These are phyloP conservation scores for Citeromyces nyonsensis DNA, from an alignment of 805 yeast species.

Conservation along the genomic window DNA sequence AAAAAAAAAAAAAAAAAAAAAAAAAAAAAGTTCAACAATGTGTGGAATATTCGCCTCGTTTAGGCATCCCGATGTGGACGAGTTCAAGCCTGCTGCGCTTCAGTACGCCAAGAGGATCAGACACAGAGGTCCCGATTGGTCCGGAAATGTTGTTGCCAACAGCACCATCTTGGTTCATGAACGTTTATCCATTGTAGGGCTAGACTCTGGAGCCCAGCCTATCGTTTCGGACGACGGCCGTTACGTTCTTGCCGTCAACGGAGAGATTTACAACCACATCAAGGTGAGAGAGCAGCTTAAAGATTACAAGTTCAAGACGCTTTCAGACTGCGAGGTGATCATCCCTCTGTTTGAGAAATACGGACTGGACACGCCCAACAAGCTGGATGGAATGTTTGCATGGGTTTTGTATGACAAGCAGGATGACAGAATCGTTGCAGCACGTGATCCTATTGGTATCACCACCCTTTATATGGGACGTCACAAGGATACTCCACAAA, in stretches of 20 bases:
- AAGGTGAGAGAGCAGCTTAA: conserved; percentile 62
- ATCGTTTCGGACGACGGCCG: conserved; percentile 67
- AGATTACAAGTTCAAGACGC: conserved; percentile 68
- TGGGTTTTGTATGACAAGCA: conserved; percentile 79
- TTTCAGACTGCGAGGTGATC: conserved; percentile 95
- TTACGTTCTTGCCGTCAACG: conserved; percentile 77
- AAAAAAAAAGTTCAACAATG: conserved; percentile 26
- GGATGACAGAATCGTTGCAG: conserved; percentile 82
- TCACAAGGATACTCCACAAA: conserved; percentile 46
- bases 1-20: too few species aligned
- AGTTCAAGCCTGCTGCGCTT: conserved; percentile 77
- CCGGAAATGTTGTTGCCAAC: conserved; percentile 75
- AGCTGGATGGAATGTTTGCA: conserved; percentile 97
- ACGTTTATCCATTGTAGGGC: conserved; percentile 93
- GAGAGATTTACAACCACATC: conserved; percentile 97
- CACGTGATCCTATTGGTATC: conserved; percentile 97
- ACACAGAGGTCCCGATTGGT: conserved; percentile 99
- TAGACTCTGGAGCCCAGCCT: conserved; percentile 98
- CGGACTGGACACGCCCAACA: conserved; percentile 80
- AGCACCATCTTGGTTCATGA: conserved; percentile 82
- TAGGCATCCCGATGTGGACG: conserved; percentile 64
- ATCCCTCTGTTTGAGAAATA: conserved; percentile 83
- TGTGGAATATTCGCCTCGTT: conserved; percentile 97
- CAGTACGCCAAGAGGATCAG: conserved; percentile 86
- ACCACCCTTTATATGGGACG: conserved; percentile 95